A percentile compares a stretch with the other conserved stretches of the same genome.
Conservation (phyloP, 768 basidiomycete genomes). For the Trametes cinnabarina region DNA sequence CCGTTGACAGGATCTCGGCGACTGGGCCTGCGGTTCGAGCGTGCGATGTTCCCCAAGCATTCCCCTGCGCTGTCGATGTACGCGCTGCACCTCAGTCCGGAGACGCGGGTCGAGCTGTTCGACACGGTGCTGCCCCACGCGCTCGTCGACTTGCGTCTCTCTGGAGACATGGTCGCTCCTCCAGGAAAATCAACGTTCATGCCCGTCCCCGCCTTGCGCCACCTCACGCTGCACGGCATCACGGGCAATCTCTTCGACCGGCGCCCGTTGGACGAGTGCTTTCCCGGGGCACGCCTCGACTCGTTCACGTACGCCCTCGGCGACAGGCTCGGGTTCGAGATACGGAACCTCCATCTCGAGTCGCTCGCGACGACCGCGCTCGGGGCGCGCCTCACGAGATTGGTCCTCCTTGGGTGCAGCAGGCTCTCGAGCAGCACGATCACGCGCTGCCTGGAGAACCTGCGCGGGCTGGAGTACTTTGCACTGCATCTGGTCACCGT, state of each 20-base stretch:
- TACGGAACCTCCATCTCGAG: constrained; percentile 34
- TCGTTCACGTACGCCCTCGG: constrained; percentile 37
- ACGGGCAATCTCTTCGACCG: constrained; percentile 38
- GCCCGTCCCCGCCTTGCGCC: constrained; percentile 25
- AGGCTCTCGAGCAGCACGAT: constrained; percentile 32
- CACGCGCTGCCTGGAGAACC: constrained; percentile 28
- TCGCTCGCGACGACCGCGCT: constrained; percentile 27
- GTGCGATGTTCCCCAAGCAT: constrained; percentile 36
- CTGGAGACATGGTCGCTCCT: constrained; percentile 28
- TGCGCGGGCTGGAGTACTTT: constrained; percentile 35
- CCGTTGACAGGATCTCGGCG: constrained; percentile 6
- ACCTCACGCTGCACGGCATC: constrained; percentile 33
- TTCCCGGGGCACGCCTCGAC: constrained; percentile 32
- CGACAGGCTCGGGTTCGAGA: constrained; percentile 36
- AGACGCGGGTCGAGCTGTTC: constrained; percentile 32
- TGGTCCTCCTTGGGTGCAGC: constrained; percentile 38
- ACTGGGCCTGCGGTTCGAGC: constrained; percentile 33
- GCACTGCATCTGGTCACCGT: constrained; percentile 37
- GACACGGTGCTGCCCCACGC: constrained; percentile 26
- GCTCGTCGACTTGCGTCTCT: constrained; percentile 34
- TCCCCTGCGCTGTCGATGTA: constrained; percentile 27
- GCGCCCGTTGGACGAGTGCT: constrained; percentile 27
- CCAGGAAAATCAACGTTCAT: not conserved
- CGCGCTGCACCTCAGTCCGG: constrained; percentile 33
- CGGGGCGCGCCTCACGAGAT: constrained; percentile 27